phyloP scores from a whole-genome alignment of 78 protist species.

The Dictyostelium capitatum region DNA sequence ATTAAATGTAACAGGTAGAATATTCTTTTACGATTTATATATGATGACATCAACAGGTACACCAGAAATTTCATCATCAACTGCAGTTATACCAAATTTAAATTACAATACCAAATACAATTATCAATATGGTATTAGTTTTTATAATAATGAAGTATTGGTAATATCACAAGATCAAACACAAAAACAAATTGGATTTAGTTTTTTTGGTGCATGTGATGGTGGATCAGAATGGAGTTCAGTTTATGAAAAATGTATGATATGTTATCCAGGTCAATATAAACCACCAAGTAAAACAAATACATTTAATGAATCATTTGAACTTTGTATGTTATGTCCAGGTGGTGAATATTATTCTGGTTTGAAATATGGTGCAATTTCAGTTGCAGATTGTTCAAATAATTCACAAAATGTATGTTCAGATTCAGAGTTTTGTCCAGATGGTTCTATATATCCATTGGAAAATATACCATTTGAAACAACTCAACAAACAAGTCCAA shows the following conservation, averaged over 20 bases:
- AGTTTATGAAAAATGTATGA: neutral
- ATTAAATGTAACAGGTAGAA: neutral
- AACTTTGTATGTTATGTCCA: conserved; percentile 56
- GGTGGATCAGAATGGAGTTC: conserved; percentile 31
- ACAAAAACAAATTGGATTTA: neutral
- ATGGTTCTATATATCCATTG: conserved; percentile 26
- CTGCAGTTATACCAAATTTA: conserved; percentile 26
- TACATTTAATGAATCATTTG: conserved; percentile 27
- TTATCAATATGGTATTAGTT: conserved; percentile 7
- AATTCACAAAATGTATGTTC: neutral
- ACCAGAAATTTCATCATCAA: neutral
- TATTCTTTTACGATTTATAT: neutral
- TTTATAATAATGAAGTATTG: conserved; percentile 19
- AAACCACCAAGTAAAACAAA: neutral
- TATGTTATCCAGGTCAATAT: conserved; percentile 20
- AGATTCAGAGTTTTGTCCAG: conserved; percentile 33
- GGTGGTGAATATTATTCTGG: conserved; percentile 27
- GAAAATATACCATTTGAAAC: neutral
- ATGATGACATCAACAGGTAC: neutral
- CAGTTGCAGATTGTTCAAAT: conserved; percentile 7
- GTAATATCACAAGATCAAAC: conserved; percentile 3
- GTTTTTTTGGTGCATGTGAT: conserved; percentile 27
- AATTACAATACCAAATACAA: conserved; percentile 38
- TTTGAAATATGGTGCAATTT: neutral
- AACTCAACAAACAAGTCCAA: neutral